A percentile compares a stretch with the other conserved stretches of the same genome.
phyloP scores from a whole-genome alignment of 371 early-diverging fungal species.

The Blastocladiella emersonii region DNA sequence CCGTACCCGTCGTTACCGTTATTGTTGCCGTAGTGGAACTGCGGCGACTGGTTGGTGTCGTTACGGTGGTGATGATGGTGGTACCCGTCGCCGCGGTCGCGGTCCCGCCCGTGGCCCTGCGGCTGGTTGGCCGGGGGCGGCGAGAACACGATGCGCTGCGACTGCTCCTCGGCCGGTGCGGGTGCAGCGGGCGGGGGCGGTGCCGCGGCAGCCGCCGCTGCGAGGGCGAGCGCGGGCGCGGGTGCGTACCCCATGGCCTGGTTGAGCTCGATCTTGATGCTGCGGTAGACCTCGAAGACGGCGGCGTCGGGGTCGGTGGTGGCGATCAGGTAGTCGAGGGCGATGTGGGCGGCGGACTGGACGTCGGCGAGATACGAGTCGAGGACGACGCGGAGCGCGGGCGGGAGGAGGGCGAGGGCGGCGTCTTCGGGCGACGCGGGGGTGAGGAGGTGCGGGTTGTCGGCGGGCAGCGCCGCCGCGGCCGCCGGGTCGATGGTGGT shows the following conservation, averaged over 20 bases:
- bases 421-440: not conserved
- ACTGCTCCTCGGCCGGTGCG: too few species aligned
- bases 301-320: not conserved
- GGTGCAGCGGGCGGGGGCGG: too few species aligned
- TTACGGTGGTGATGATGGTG: too few species aligned
- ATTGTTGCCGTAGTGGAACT: too few species aligned
- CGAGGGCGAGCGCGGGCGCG: not conserved
- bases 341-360: not conserved
- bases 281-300: not conserved
- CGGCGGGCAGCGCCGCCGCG: not conserved
- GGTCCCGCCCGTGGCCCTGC: too few species aligned
- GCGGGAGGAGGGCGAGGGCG: not conserved
- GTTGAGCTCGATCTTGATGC: slow-evolving; percentile 1
- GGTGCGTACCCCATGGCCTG: not conserved
- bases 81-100: too few species aligned
- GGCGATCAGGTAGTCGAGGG: not conserved
- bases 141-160: too few species aligned
- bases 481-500: not conserved
- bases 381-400: not conserved
- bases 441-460: not conserved
- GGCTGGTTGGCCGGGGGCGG: too few species aligned
- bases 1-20: too few species aligned
- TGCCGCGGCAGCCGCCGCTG: too few species aligned
- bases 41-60: too few species aligned
- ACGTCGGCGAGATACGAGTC: not conserved